Evolutionary conservation across 495 filamentous ascomycete genomes (phyloP).

Genomic region (Penicillium psychrofluorescens): DNA sequence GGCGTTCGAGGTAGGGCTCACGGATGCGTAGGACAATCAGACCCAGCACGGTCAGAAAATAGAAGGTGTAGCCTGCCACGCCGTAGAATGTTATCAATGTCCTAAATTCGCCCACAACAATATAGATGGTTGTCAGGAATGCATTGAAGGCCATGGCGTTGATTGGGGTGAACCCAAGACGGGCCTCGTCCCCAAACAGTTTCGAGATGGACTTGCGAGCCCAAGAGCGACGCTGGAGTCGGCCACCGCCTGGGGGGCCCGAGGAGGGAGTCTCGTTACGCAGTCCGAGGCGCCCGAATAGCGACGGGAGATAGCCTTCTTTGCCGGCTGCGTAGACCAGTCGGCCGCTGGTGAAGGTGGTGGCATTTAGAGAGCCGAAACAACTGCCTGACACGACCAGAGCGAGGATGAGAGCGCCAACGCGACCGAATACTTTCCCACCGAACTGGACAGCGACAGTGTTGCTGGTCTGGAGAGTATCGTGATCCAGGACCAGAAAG

Average conservation of each 20-base stretch:
- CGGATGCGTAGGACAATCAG: conserved; percentile 84
- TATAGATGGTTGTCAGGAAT: conserved; percentile 62
- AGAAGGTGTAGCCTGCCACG: conserved; percentile 93
- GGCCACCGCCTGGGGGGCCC: conserved; percentile 19
- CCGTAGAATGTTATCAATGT: conserved; percentile 95
- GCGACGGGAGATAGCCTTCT: conserved; percentile 81
- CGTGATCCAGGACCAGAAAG: conserved; percentile 85
- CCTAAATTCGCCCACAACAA: conserved; percentile 79
- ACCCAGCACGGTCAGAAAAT: conserved; percentile 91
- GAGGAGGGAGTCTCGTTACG: conserved; percentile 29
- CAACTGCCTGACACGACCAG: conserved; percentile 83
- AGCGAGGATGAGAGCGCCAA: conserved; percentile 77
- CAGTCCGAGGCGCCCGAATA: conserved; percentile 80
- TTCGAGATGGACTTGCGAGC: conserved; percentile 46
- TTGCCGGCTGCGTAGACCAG: conserved; percentile 92
- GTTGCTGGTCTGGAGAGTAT: conserved; percentile 73
- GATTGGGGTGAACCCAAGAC: conserved; percentile 74
- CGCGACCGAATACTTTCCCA: conserved; percentile 75
- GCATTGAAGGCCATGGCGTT: conserved; percentile 81
- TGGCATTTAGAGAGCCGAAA: conserved; percentile 87
- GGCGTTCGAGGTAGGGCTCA: conserved; percentile 80
- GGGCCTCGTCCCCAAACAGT: conserved; percentile 53
- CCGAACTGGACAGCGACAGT: conserved; percentile 95
- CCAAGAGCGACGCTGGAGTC: conserved; percentile 52
- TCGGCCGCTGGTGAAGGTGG: conserved; percentile 87